Conservation (phyloP, 1,139 yeast genomes). For the Arxiozyma slooffiae region DNA sequence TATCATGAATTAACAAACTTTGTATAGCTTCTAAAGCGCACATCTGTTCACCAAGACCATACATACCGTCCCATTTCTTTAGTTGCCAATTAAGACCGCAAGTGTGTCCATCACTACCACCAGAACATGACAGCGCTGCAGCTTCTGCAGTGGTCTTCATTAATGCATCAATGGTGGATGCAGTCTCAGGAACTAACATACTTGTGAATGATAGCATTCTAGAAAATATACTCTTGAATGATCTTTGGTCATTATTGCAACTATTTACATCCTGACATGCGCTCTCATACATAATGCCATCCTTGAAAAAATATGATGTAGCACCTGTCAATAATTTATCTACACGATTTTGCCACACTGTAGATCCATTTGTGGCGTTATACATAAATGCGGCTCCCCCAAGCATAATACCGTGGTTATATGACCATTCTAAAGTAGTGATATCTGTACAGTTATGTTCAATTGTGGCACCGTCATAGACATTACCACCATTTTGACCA, state of each 20-base stretch:
- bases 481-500: conserved; percentile 29
- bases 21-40: conserved; percentile 63
- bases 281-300: conserved; percentile 46
- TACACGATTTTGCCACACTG: conserved; percentile 42
- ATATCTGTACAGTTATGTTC: conserved; percentile 40
- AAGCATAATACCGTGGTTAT: conserved; percentile 51
- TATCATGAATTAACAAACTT: conserved; percentile 33
- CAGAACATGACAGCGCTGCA: conserved; percentile 63
- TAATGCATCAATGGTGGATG: conserved; percentile 33
- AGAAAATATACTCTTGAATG: conserved; percentile 51
- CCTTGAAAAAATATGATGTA: conserved; percentile 36
- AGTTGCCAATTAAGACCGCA: conserved; percentile 61
- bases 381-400: conserved; percentile 55
- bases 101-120: conserved; percentile 67
- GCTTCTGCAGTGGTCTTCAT: conserved; percentile 46
- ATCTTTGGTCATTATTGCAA: conserved; percentile 56
- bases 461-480: conserved; percentile 53
- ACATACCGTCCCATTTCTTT: conserved; percentile 50
- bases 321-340: conserved; percentile 36
- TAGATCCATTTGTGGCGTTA: conserved; percentile 43
- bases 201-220: conserved; percentile 46
- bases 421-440: conserved; percentile 48
- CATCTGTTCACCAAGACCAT: conserved; percentile 75
- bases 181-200: conserved; percentile 41
- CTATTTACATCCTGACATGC: conserved; percentile 39